Evolutionary conservation across 2,329 filamentous ascomycete species (phyloP), one percentile per base, ranked within the genome.

Genomic region (Colletotrichum plurivorum): DNA sequence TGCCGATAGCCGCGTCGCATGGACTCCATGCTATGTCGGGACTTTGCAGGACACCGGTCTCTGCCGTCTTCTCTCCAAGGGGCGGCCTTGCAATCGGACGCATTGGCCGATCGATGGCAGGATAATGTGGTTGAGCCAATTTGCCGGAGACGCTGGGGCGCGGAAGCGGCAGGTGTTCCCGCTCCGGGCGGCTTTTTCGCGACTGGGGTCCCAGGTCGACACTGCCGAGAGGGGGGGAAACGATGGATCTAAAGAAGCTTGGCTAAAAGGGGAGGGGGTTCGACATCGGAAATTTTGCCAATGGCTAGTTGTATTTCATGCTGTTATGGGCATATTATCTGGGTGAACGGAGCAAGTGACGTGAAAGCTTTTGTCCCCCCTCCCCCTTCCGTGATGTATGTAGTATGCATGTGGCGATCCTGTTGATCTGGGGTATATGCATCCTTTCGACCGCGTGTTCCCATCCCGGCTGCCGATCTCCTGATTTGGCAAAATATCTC

Each of bases 1-100:
- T 66, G 62, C 67, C 55, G 62, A 55, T 20, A 52, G 49, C 67
- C 56, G 49, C 36, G 48, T 49, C 13, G 20, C 41, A 25, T 27
- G 27, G 41, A 15, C 39, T 39, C 12, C 31, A 25, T 45, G n/a
- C 18, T 25, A 25, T 25, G 22, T 25, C 22, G 20, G n/a, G 31
- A 20, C 22, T 62, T 52, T 51, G 43, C 25, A 45, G n/a, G 20
- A n/a, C 53, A 25, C 31, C 31, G 31, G 31, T 36, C 31, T 36
- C 31, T 36, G 31, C 31, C 8, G 22, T 25, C 22, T 25, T 25
- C 46, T 48, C 13, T 51, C 18, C 22, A 18, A n/a, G 27, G 46
- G 27, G 15, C 15, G 25, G 48, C 53, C 16, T 64, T 61, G 41
- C 27, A 46, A 18, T 51, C 36, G 49, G 31, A 36, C 22, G 41